Evolutionary conservation across 2,329 filamentous ascomycete genomes (phyloP).

Genomic region (Metarhizium sp.): DNA sequence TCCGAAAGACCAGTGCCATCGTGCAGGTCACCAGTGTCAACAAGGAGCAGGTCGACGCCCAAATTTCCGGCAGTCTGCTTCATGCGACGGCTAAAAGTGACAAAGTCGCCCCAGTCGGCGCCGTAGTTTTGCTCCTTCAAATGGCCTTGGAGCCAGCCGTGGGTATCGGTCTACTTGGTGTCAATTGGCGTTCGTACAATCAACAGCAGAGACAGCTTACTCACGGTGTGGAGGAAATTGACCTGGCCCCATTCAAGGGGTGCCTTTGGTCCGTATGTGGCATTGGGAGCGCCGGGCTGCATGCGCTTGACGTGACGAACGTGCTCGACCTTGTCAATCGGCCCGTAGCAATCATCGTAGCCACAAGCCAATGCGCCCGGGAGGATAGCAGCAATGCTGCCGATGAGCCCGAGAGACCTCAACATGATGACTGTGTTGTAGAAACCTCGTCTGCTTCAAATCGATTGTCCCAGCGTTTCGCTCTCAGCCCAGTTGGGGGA

Average conservation of each 20-base stretch:
- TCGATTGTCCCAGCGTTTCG: not conserved
- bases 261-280: slow-evolving; percentile 31
- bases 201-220: not conserved
- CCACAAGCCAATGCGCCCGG: slow-evolving; percentile 25
- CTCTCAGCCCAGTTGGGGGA: not conserved
- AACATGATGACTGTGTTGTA: slow-evolving; percentile 2
- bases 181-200: not conserved
- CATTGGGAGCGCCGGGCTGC: slow-evolving; percentile 34
- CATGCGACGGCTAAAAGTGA: slow-evolving; percentile 50
- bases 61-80: slow-evolving; percentile 45
- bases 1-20: slow-evolving; percentile 56
- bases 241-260: slow-evolving; percentile 53
- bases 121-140: slow-evolving; percentile 54
- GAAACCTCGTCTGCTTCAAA: not conserved
- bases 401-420: slow-evolving; percentile 7
- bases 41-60: slow-evolving; percentile 48
- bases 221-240: slow-evolving; percentile 49
- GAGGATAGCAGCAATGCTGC: slow-evolving; percentile 8
- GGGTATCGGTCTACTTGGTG: slow-evolving; percentile 40
- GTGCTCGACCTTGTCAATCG: slow-evolving; percentile 30
- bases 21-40: slow-evolving; percentile 58
- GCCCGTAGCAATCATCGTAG: slow-evolving; percentile 28
- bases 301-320: slow-evolving; percentile 39
- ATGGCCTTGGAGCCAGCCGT: slow-evolving; percentile 52
- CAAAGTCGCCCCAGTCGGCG: slow-evolving; percentile 58